Percentiles rank a stretch among this genome's conserved stretches.
Evolutionary conservation across 78 protist species (phyloP).

Genomic region (Guillardia theta): DNA sequence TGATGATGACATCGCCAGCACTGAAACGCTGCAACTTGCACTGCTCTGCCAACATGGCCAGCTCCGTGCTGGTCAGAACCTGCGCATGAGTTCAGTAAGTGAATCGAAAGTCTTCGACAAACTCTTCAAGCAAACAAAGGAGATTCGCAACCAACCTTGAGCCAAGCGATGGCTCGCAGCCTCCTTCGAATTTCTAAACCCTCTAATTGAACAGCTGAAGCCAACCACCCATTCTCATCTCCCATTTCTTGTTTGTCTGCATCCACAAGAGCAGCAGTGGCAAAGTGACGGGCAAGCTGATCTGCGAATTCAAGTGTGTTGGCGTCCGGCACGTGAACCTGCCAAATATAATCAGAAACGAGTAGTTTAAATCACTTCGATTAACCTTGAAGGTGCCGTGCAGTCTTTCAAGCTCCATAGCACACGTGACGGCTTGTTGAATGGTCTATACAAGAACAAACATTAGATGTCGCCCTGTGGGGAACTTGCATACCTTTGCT

Average conservation of each 20-base stretch:
- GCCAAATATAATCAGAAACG: not conserved
- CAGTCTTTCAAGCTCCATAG: not conserved
- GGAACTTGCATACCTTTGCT: too few relatives aligned
- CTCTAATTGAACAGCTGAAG: not conserved
- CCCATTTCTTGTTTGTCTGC: not conserved
- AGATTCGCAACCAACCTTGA: not conserved
- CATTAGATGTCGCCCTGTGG: not conserved
- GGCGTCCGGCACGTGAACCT: slow-evolving; percentile 12
- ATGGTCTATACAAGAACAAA: not conserved
- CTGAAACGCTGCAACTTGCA: not conserved
- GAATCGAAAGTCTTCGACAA: not conserved
- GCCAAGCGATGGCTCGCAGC: not conserved
- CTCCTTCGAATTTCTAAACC: not conserved
- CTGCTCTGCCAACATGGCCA: not conserved
- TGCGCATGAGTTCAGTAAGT: not conserved
- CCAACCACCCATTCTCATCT: not conserved
- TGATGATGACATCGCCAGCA: slow-evolving; percentile 3
- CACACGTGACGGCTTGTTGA: not conserved
- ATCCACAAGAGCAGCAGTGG: not conserved
- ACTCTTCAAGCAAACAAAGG: too few relatives aligned
- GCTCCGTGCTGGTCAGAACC: not conserved
- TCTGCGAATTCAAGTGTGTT: not conserved
- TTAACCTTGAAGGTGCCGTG: not conserved
- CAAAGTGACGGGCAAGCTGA: slow-evolving; percentile 30
- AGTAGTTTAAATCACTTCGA: too few relatives aligned